These are phyloP conservation scores for Moricandia moricandioides DNA, from an alignment of 345 rosid species.

Conservation along the genomic window DNA sequence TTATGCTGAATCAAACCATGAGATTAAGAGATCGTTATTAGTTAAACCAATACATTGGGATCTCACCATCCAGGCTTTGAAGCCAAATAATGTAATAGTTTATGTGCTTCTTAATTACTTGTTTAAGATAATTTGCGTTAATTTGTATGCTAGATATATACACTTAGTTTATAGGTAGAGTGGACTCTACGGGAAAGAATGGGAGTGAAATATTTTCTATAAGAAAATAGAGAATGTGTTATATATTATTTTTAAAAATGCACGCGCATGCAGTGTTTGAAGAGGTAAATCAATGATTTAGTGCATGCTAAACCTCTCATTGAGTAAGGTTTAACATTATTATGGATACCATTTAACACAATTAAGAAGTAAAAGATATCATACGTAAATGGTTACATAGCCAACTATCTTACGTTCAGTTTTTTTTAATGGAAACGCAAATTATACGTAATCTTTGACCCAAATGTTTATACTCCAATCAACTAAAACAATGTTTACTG, in stretches of 20 bases:
- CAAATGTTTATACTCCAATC: background rate
- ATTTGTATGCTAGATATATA: background rate
- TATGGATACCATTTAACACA: background rate
- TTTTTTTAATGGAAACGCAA: background rate
- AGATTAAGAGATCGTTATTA: background rate
- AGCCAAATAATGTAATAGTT: background rate
- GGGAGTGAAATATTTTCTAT: background rate
- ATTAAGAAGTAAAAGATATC: background rate
- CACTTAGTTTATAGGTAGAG: background rate
- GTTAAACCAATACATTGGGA: background rate
- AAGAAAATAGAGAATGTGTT: background rate
- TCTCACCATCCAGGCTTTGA: background rate
- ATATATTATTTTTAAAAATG: background rate
- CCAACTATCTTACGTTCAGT: background rate
- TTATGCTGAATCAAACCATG: background rate
- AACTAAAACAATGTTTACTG: background rate
- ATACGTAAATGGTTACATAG: background rate
- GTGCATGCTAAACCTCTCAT: slow-evolving; percentile 23
- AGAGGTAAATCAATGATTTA: background rate
- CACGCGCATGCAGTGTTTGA: slow-evolving; percentile 20
- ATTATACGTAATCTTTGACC: background rate
- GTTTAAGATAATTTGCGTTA: background rate
- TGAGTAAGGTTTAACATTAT: slow-evolving; percentile 13
- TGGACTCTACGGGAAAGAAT: background rate
- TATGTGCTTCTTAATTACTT: background rate